phyloP scores from a whole-genome alignment of 2,329 filamentous ascomycete species.

The Drechslerella dactyloides region DNA sequence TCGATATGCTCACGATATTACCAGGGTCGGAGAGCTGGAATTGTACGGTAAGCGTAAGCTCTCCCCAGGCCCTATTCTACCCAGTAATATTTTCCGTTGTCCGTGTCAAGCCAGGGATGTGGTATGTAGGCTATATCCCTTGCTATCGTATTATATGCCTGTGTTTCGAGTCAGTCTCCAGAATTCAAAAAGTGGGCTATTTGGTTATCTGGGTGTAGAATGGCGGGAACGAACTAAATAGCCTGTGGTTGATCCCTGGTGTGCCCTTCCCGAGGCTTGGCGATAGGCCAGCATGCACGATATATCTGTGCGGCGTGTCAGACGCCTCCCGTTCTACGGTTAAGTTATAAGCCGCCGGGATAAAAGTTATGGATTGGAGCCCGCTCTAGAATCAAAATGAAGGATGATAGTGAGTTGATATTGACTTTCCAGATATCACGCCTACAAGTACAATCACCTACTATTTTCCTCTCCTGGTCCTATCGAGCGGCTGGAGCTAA shows the following conservation, averaged over 20 bases:
- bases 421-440: no score
- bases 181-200: not conserved
- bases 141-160: not conserved
- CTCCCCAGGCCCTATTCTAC: no score
- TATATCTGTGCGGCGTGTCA: not conserved
- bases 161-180: constrained; percentile 1
- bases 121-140: not conserved
- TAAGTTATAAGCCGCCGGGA: not conserved
- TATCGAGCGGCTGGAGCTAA: no score
- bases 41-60: not conserved
- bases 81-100: no score
- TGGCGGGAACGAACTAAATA: not conserved
- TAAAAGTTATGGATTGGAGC: not conserved
- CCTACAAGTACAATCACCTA: no score
- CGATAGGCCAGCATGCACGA: not conserved
- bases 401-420: no score
- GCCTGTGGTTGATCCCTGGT: not conserved
- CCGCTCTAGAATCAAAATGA: not conserved
- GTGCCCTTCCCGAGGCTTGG: not conserved
- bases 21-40: no score
- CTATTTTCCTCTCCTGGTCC: no score
- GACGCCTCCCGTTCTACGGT: not conserved
- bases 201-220: not conserved
- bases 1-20: not conserved
- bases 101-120: not conserved